Evolutionary conservation across 2,329 filamentous ascomycete species (phyloP).

Genomic region (Clarireedia paspali): DNA sequence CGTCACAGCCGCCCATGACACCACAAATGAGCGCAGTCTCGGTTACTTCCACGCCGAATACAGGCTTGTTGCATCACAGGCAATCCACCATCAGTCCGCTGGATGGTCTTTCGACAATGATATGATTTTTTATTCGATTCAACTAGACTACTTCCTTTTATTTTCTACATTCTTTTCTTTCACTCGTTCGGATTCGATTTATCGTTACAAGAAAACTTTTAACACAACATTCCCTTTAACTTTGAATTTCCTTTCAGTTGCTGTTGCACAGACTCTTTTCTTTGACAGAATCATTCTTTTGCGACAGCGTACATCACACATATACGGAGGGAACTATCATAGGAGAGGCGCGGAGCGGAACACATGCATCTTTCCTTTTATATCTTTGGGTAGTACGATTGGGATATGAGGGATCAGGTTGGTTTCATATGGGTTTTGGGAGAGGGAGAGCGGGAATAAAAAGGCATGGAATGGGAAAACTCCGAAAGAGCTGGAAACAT

Average conservation of each 20-base stretch:
- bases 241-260: neutral
- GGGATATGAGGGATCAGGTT: neutral
- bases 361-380: conserved; percentile 10
- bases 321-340: neutral
- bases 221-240: neutral
- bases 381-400: conserved; percentile 4
- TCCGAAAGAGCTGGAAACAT: neutral
- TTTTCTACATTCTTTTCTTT: neutral
- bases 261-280: neutral
- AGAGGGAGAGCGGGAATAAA: neutral
- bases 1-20: conserved; percentile 36
- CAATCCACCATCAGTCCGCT: conserved; percentile 28
- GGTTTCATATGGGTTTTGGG: neutral
- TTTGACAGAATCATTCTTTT: neutral
- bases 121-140: conserved; percentile 27
- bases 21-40: conserved; percentile 36
- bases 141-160: neutral
- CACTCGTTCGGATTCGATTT: neutral
- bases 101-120: conserved; percentile 40
- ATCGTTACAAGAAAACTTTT: neutral
- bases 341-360: neutral
- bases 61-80: conserved; percentile 10
- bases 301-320: neutral
- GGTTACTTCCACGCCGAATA: conserved; percentile 33
- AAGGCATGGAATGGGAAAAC: neutral